phyloP scores from a whole-genome alignment of 169 alveolate species.

The Plasmodium adleri region DNA sequence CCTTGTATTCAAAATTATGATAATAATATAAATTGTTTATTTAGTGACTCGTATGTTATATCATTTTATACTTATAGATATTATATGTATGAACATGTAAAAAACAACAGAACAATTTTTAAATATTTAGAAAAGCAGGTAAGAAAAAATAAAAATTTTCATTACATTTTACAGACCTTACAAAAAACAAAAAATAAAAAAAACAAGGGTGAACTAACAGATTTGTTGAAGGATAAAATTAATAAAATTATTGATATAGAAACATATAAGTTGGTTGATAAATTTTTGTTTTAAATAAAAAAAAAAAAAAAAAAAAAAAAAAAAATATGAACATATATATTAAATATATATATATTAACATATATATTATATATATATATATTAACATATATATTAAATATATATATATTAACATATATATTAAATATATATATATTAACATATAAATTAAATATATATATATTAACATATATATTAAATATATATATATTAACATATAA shows the following conservation, averaged over 20 bases:
- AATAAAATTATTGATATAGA: conserved; percentile 44
- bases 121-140: conserved; percentile 53
- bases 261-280: conserved; percentile 49
- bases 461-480: no score
- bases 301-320: not conserved
- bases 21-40: conserved; percentile 41
- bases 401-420: not conserved
- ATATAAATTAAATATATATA: no score
- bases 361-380: no score
- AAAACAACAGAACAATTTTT: conserved; percentile 52
- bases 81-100: conserved; percentile 70
- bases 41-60: conserved; percentile 70
- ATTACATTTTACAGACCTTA: conserved; percentile 39
- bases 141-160: conserved; percentile 50
- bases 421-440: no score
- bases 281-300: conserved; percentile 5
- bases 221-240: conserved; percentile 34
- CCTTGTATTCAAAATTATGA: conserved; percentile 41
- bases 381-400: no score
- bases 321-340: not conserved
- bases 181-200: conserved; percentile 35
- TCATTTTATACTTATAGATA: conserved; percentile 63
- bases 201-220: conserved; percentile 20
- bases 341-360: no score
- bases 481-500: no score